Evolutionary conservation across 208 protist species (phyloP), one percentile per base, ranked within the genome.

Genomic region (Acanthamoeba royreba): DNA sequence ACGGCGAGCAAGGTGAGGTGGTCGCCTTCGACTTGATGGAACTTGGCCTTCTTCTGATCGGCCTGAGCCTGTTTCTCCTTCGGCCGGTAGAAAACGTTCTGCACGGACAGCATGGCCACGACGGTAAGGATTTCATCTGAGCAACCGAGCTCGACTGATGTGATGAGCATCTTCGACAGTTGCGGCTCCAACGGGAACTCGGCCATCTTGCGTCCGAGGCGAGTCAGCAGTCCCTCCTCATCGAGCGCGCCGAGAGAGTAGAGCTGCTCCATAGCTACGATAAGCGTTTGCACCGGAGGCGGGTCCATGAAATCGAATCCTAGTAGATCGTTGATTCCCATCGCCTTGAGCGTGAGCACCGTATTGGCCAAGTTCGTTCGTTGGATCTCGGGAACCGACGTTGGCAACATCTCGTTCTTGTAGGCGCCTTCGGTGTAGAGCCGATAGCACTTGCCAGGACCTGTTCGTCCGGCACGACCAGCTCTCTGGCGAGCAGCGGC

Each of bases 171-270:
- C 97, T 99, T 99, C 22, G 98, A 98, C 1, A 99, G 94, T 93
- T 96, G 98, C 35, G 99, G 99, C 83, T 99, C 99, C 88, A 99
- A 98, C 7, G 99, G 99, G 91, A 99, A 99, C 96, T 99, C 98
- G 4, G 98, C 99, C 95, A 99, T 98, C 11, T 98, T 97, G 87
- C 96, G 93, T 7, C 99, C 99, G 7, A 99, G 96, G 28, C 97
- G 96, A 8, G 99, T 99, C 17, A 99, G 97, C 40, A 99, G 90
- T 13, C 99, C 99, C 58, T 95, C 99, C 92, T 97, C 97, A 94
- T 99, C 98, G 0, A 99, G 96, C 5, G 99, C 99, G 88, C 98
- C 98, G 33, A 99, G 97, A 47, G 98, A 94, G 98, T 97, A 99
- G 13, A 99, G 97, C 66, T 98, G 97, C 95, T 99, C 98, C 95